Conservation (phyloP, 2,329 filamentous ascomycete genomes). For the Gnomoniopsis smithogilvyi region DNA sequence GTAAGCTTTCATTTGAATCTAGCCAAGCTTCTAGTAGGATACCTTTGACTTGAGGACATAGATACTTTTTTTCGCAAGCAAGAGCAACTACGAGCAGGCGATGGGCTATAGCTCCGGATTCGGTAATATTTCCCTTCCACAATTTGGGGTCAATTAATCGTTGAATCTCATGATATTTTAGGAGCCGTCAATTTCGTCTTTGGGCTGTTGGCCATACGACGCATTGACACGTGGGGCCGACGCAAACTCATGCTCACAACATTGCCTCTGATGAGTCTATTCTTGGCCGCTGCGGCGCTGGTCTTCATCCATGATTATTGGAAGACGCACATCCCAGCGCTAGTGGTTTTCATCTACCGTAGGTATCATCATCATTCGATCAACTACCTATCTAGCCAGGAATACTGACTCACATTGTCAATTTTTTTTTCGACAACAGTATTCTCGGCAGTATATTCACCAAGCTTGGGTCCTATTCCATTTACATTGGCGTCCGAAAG, state of each 20-base stretch:
- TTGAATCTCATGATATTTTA: conserved; percentile 3
- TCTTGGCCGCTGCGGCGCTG: conserved; percentile 36
- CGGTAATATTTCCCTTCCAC: conserved; percentile 17
- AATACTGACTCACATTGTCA: not conserved
- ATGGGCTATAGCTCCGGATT: conserved; percentile 32
- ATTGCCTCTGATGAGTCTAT: conserved; percentile 40
- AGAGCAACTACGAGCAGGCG: conserved; percentile 15
- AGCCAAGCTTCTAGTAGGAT: not conserved
- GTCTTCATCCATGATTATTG: conserved; percentile 25
- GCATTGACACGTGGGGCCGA: conserved; percentile 38
- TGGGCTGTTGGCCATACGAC: conserved; percentile 36
- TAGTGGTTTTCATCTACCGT: conserved; percentile 36
- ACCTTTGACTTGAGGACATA: conserved; percentile 22
- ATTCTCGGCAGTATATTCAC: conserved; percentile 40
- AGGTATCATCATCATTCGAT: not conserved
- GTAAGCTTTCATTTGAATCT: conserved; percentile 20
- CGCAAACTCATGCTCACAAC: conserved; percentile 41
- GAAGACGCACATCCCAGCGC: conserved; percentile 21
- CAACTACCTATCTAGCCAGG: not conserved
- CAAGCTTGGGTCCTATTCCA: conserved; percentile 41
- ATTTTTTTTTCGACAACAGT: conserved; percentile 24
- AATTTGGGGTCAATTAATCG: not conserved
- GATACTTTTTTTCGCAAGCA: conserved; percentile 18
- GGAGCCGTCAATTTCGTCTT: conserved; percentile 41
- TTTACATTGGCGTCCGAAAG: conserved; percentile 49